Base-by-base conservation (phyloP, 768 basidiomycete species). In the Cubamyces lactineus region DNA sequence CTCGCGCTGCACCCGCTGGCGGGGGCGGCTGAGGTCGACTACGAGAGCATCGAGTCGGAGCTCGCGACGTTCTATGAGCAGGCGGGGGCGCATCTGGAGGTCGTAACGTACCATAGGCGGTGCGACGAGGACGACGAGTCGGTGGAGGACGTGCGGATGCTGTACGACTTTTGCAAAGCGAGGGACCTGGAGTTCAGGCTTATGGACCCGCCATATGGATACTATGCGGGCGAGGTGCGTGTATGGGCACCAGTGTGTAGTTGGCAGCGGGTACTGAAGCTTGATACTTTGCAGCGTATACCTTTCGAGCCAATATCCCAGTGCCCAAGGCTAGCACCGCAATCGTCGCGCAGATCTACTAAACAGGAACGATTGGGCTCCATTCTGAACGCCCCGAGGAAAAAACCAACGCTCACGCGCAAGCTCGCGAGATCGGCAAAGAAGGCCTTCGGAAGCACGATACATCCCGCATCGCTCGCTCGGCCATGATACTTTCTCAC, bases 201-300 rank as follows among this genome's bases (percentile, higher is more conserved):
- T 3, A 62, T 62, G 61, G 50, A 53, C 51, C 61, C 61, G 6
- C 61, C 56, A 12, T 62, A 53, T 17, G 61, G 61, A 3, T 43
- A 52, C 41, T 62, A 62, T n/a, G 50, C 61, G 2, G 61, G 61
- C 8, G 61, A 62, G 56, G 61, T 62, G 55, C 30, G 61, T 53
- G 21, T 12, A 4, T 5, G 6, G 11, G 1, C 6, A 1, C 28
- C 4, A 16, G 23, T 8, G 21, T 13, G 15, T 9, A 45, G 3
- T 15, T n/a, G n/a, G n/a, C n/a, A n/a, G n/a, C n/a, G n/a, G 3
- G 24, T 7, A 19, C 53, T 17, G 21, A 46, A 17, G 28, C 11
- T 16, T n/a, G 45, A 11, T 19, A 0, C 3, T 16, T 3, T 16
- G 1, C 45, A 57, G 55, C 45, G 46, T 30, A 30, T 57, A 17